Conservation (phyloP, 768 basidiomycete species). For the Rhodosporidiobolus odoratus region DNA sequence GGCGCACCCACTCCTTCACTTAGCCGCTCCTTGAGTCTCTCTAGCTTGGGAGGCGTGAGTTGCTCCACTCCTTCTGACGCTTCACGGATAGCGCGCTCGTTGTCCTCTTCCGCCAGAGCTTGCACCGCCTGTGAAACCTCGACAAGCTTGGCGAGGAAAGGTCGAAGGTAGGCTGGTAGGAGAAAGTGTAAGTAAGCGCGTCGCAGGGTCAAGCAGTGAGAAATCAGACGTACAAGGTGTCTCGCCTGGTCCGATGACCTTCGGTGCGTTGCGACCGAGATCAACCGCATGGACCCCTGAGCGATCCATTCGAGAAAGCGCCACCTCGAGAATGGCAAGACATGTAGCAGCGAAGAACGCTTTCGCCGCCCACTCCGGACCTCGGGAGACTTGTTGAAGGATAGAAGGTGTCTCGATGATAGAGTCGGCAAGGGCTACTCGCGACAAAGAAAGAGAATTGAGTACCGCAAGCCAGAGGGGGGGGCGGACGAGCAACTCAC, state of each 20-base stretch:
- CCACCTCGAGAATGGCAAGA: conserved; percentile 65
- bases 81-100: conserved; percentile 52
- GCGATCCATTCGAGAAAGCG: conserved; percentile 51
- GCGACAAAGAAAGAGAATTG: neutral
- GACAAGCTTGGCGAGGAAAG: conserved; percentile 65
- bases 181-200: neutral
- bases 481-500: neutral
- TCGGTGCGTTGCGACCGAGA: conserved; percentile 56
- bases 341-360: conserved; percentile 76
- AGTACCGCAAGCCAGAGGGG: neutral
- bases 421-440: conserved; percentile 59
- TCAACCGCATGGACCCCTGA: conserved; percentile 53
- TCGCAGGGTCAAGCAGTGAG: neutral
- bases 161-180: conserved; percentile 51
- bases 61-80: conserved; percentile 47
- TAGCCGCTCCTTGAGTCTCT: conserved; percentile 58
- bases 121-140: conserved; percentile 55
- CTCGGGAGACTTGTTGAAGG: conserved; percentile 55
- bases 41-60: conserved; percentile 54
- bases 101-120: conserved; percentile 57
- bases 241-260: conserved; percentile 55
- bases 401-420: conserved; percentile 58
- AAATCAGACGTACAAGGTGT: conserved; percentile 52
- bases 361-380: conserved; percentile 53
- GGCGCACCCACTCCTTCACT: conserved; percentile 57